Conservation (phyloP, 1,284 basidiomycete species). For the Chondrostereum purpureum region DNA sequence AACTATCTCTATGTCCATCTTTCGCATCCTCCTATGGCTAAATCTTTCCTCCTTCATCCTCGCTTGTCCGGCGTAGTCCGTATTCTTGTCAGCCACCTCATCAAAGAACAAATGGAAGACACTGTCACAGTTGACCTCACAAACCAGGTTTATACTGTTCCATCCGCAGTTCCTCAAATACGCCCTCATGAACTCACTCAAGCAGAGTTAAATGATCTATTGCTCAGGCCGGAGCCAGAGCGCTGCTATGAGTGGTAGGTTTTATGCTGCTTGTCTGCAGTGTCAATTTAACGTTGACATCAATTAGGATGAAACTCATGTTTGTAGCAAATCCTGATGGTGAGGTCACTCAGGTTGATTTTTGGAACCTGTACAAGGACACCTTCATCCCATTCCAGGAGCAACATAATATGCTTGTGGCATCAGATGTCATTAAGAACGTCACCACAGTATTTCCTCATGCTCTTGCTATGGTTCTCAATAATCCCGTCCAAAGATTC, state of each 20-base stretch:
- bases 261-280: constrained; percentile 4
- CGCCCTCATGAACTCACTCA: constrained; percentile 56
- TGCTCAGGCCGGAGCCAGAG: constrained; percentile 60
- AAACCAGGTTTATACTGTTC: constrained; percentile 47
- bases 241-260: constrained; percentile 73
- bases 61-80: constrained; percentile 63
- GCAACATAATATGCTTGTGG: constrained; percentile 51
- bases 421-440: constrained; percentile 85
- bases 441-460: constrained; percentile 73
- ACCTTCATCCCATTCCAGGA: constrained; percentile 52
- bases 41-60: constrained; percentile 63
- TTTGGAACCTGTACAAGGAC: constrained; percentile 85
- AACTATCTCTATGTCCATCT: constrained; percentile 76
- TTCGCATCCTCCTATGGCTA: constrained; percentile 68
- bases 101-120: constrained; percentile 66
- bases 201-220: constrained; percentile 57
- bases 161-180: constrained; percentile 38
- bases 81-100: constrained; percentile 58
- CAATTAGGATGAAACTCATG: constrained; percentile 72
- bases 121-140: constrained; percentile 55
- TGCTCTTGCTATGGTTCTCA: constrained; percentile 79
- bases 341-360: constrained; percentile 83
- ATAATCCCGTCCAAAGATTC: constrained; percentile 63
- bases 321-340: constrained; percentile 64
- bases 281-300: constrained; percentile 4